phyloP scores from a whole-genome alignment of 208 protist genomes.

The Leishmania amazonensis region DNA sequence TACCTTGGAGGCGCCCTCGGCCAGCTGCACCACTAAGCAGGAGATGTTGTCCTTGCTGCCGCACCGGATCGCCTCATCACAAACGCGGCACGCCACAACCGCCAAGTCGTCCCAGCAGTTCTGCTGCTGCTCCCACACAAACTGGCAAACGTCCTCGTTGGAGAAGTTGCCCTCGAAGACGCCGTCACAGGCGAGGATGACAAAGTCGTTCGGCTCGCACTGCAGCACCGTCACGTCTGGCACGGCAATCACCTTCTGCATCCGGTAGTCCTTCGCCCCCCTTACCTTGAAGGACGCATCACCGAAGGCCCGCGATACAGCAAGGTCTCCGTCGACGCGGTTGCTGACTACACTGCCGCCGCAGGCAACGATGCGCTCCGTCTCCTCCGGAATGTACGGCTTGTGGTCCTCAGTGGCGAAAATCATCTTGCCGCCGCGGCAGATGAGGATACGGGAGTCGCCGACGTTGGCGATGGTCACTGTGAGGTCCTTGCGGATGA shows the following conservation, averaged over 20 bases:
- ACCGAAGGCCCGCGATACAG: conserved; percentile 94
- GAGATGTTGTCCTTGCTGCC: conserved; percentile 94
- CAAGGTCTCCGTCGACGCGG: conserved; percentile 94
- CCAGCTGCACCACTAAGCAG: conserved; percentile 80
- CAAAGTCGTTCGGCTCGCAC: conserved; percentile 74
- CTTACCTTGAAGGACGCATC: conserved; percentile 90
- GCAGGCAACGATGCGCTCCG: conserved; percentile 81
- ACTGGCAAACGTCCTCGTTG: conserved; percentile 81
- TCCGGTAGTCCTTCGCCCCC: conserved; percentile 58
- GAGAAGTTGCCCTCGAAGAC: conserved; percentile 91
- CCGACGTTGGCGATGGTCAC: conserved; percentile 89
- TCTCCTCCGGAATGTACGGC: conserved; percentile 69
- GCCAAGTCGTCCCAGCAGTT: conserved; percentile 75
- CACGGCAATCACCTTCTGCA: conserved; percentile 89
- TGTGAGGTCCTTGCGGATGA: conserved; percentile 56
- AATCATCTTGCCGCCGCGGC: conserved; percentile 56
- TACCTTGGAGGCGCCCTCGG: conserved; percentile 62
- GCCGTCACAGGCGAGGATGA: conserved; percentile 90
- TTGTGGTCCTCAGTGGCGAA: conserved; percentile 94
- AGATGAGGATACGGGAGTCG: conserved; percentile 89
- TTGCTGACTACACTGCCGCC: conserved; percentile 87
- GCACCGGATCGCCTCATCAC: conserved; percentile 87
- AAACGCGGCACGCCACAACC: conserved; percentile 76
- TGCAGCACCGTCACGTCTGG: conserved; percentile 75
- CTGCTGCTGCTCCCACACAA: conserved; percentile 67